Percentiles rank a stretch among this genome's conserved stretches.
phyloP scores from a whole-genome alignment of 2,329 filamentous ascomycete genomes.

The Onygenales sp. region DNA sequence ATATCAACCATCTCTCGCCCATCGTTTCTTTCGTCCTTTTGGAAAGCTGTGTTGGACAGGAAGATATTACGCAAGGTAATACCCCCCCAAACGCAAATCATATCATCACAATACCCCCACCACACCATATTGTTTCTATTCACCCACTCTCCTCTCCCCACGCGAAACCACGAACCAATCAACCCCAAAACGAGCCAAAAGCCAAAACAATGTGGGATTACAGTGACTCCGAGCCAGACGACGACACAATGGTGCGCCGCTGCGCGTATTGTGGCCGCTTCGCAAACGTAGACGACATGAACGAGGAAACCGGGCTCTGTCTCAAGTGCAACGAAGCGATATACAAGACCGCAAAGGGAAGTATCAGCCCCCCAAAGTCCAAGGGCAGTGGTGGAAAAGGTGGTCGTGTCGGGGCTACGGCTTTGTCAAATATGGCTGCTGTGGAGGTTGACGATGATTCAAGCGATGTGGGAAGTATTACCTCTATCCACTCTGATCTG shows the following conservation, averaged over 20 bases:
- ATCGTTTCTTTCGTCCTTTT: no score
- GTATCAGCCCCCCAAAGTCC: neutral
- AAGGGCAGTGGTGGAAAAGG: neutral
- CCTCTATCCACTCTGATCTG: neutral
- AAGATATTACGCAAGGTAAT: no score
- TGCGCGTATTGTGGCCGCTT: conserved; percentile 15
- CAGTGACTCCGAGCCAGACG: conserved; percentile 10
- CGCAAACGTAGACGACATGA: conserved; percentile 4
- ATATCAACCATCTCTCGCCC: no score
- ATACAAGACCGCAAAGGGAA: neutral
- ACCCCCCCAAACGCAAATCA: neutral
- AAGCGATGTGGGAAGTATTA: neutral
- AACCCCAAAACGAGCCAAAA: neutral
- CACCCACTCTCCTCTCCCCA: neutral
- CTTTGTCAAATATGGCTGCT: neutral
- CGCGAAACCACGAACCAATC: neutral
- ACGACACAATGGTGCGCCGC: conserved; percentile 9
- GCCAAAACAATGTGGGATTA: conserved; percentile 10
- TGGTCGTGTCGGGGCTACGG: neutral
- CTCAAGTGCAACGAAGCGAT: conserved; percentile 6
- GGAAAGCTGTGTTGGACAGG: no score
- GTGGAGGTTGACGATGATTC: conserved; percentile 16
- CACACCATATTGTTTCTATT: neutral
- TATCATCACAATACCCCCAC: neutral
- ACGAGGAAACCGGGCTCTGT: conserved; percentile 9